Evolutionary conservation across 768 basidiomycete species (phyloP).

Genomic region (Naganishia randhawae): DNA sequence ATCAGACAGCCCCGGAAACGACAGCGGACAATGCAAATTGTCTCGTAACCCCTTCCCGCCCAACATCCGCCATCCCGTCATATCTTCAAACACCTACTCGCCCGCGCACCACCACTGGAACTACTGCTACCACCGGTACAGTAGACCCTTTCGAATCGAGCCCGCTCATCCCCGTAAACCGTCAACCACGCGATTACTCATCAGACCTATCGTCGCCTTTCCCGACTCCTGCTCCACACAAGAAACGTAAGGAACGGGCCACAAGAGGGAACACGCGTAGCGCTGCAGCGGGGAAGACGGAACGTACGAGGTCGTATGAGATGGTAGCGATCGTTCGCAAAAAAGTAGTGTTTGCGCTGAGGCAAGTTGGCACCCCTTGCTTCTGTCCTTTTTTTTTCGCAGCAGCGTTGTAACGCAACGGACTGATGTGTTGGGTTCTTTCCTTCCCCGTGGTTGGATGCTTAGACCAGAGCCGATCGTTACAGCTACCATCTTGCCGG

Average conservation of each 20-base stretch:
- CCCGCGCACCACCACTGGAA: slow-evolving; percentile 5
- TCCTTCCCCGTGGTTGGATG: not conserved
- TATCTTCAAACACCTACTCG: slow-evolving; percentile 11
- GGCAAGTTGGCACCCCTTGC: slow-evolving; percentile 36
- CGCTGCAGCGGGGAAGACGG: not conserved
- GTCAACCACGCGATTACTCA: slow-evolving; percentile 41
- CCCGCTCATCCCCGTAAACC: slow-evolving; percentile 29
- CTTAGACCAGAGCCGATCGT: slow-evolving; percentile 50
- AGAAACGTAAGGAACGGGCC: not conserved
- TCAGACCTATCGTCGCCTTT: slow-evolving; percentile 38
- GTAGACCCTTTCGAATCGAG: not conserved
- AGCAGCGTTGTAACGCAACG: not conserved
- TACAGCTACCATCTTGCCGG: slow-evolving; percentile 46
- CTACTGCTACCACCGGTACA: too few relatives aligned
- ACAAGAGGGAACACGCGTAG: not conserved
- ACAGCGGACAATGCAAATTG: not conserved
- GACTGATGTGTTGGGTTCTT: not conserved
- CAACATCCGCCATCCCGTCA: slow-evolving; percentile 30
- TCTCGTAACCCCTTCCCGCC: not conserved
- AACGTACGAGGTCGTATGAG: slow-evolving; percentile 42
- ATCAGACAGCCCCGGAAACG: not conserved
- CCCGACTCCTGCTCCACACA: slow-evolving; percentile 4
- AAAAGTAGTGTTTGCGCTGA: slow-evolving; percentile 47
- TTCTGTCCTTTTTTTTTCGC: not conserved
- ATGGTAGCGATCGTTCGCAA: slow-evolving; percentile 46